These are phyloP conservation scores for Kodamaea hsintzibuensis DNA, from an alignment of 805 yeast genomes.

Conservation along the genomic window DNA sequence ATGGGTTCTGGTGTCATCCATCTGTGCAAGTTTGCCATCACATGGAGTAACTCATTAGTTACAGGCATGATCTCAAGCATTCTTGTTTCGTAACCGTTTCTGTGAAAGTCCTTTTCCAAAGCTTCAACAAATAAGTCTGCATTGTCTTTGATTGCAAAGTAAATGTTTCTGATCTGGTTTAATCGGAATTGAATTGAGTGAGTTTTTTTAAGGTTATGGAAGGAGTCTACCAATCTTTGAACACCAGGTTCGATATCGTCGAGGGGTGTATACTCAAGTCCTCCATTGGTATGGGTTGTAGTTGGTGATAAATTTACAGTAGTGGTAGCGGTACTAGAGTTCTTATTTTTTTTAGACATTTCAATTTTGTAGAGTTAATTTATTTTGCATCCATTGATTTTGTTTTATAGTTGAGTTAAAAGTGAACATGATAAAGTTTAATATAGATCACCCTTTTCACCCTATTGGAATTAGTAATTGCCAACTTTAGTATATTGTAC, in stretches of 20 bases:
- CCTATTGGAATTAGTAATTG: too few relatives aligned
- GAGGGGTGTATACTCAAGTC: slow-evolving; percentile 46
- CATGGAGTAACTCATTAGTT: slow-evolving; percentile 55
- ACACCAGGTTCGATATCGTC: slow-evolving; percentile 52
- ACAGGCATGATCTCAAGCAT: slow-evolving; percentile 55
- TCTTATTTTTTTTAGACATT: not conserved
- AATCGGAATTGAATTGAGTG: slow-evolving; percentile 55
- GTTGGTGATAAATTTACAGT: not conserved
- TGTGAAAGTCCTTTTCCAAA: slow-evolving; percentile 63
- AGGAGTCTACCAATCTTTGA: slow-evolving; percentile 40
- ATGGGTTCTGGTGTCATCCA: slow-evolving; percentile 59
- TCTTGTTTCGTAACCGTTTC: slow-evolving; percentile 62
- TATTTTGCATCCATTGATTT: too few relatives aligned
- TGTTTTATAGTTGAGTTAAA: too few relatives aligned
- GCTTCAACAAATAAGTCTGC: slow-evolving; percentile 57
- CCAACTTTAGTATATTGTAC: too few relatives aligned
- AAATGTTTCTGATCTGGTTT: slow-evolving; percentile 65
- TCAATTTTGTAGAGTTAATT: not conserved
- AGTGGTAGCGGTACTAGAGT: not conserved
- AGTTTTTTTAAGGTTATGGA: slow-evolving; percentile 46
- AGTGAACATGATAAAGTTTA: not conserved
- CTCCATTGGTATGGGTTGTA: not conserved
- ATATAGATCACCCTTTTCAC: too few relatives aligned
- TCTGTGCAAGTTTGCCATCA: slow-evolving; percentile 57
- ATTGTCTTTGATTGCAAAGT: slow-evolving; percentile 62